Conservation (phyloP, 768 basidiomycete genomes). For the Suillus paluster region DNA sequence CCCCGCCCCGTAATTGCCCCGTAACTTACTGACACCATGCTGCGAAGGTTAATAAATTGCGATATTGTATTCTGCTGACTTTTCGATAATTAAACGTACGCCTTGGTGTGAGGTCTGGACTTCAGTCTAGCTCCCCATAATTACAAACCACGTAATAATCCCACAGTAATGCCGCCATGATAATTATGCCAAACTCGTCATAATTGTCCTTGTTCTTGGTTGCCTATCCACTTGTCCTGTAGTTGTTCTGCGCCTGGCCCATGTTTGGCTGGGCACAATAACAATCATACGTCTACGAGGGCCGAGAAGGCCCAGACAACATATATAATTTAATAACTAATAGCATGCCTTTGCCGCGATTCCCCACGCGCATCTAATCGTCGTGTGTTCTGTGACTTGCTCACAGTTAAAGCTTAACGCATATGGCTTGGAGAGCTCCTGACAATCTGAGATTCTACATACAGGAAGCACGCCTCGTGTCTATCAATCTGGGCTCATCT, state of each 20-base stretch:
- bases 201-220: not conserved
- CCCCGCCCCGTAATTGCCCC: conserved; percentile 1
- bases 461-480: conserved; percentile 50
- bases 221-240: not conserved
- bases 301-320: not conserved
- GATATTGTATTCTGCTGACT: not conserved
- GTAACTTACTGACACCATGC: not conserved
- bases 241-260: not conserved
- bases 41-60: not conserved
- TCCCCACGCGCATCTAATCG: not conserved
- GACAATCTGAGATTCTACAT: conserved; percentile 53
- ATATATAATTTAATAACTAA: conserved; percentile 1
- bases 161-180: not conserved
- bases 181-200: conserved; percentile 1
- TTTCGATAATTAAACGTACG: not conserved
- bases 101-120: not conserved
- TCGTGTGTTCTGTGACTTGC: not conserved
- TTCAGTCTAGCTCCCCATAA: not conserved
- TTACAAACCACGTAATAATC: not conserved
- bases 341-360: not conserved
- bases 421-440: conserved; percentile 39
- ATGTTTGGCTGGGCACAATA: not conserved
- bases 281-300: not conserved
- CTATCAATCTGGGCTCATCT: conserved; percentile 38
- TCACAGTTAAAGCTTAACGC: conserved; percentile 1